Evolutionary conservation across 129 eudicot species (phyloP).

Genomic region (Flaveria brownii): DNA sequence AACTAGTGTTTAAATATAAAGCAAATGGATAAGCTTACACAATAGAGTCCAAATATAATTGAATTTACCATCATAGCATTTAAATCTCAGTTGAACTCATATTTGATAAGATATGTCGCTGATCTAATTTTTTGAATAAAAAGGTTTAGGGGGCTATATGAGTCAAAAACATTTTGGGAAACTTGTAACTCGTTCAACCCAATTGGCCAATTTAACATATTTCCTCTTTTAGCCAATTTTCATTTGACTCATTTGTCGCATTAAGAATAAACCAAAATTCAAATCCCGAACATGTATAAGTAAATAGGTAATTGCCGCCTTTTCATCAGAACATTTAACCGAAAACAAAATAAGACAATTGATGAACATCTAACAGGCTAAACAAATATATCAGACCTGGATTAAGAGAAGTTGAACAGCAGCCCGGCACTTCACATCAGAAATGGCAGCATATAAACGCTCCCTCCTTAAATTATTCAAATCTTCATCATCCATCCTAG

Average conservation of each 20-base stretch:
- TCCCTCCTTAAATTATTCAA: conserved; percentile 56
- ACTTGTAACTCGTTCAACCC: background rate
- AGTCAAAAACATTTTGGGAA: background rate
- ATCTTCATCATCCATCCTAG: conserved; percentile 50
- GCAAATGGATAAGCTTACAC: background rate
- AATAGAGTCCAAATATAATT: background rate
- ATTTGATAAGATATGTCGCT: background rate
- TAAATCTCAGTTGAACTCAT: background rate
- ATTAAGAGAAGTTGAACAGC: conserved; percentile 84
- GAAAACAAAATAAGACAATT: background rate
- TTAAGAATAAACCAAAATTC: background rate
- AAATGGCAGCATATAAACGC: conserved; percentile 55
- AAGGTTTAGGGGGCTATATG: background rate
- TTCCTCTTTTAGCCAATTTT: conserved; percentile 3
- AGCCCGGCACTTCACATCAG: conserved; percentile 81
- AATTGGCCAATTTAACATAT: background rate
- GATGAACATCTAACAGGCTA: background rate
- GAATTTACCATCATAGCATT: conserved; percentile 6
- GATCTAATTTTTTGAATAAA: background rate
- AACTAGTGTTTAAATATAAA: background rate
- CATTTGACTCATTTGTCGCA: background rate
- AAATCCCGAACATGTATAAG: background rate
- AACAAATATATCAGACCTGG: conserved; percentile 53
- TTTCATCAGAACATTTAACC: background rate
- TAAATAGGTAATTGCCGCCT: background rate